Evolutionary conservation across 306 rosid species (phyloP).

Genomic region (Dalbergia cochinchinensis): DNA sequence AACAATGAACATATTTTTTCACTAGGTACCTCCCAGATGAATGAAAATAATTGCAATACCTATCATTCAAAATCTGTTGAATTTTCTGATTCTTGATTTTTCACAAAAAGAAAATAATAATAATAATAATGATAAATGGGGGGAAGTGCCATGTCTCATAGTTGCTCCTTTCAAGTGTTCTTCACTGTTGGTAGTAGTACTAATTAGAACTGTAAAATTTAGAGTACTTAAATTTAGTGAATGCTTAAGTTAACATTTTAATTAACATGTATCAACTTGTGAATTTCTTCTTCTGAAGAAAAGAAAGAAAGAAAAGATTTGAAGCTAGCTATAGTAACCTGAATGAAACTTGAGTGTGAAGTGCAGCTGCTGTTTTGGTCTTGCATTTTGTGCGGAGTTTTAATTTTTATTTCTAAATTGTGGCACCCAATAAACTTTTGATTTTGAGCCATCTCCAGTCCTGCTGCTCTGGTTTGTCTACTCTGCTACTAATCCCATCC

Average conservation of each 20-base stretch:
- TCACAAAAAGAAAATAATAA: not conserved
- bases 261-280: not conserved
- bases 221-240: not conserved
- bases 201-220: conserved; percentile 1
- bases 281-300: too few species aligned
- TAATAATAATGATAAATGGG: too few species aligned
- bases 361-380: not conserved
- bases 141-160: not conserved
- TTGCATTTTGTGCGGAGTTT: not conserved
- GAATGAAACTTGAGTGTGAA: not conserved
- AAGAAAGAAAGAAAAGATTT: too few species aligned
- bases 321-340: too few species aligned
- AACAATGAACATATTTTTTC: not conserved
- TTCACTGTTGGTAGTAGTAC: not conserved
- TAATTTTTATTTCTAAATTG: not conserved
- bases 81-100: not conserved
- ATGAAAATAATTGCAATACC: not conserved
- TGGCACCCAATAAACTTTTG: not conserved
- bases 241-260: not conserved
- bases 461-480: not conserved
- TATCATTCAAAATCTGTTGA: not conserved
- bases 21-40: conserved; percentile 5
- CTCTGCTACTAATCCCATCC: not conserved
- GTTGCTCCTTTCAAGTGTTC: conserved; percentile 5
- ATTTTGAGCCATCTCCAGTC: not conserved